Conservation (phyloP, 2,329 filamentous ascomycete genomes). For the Ophiocordyceps unilateralis region DNA sequence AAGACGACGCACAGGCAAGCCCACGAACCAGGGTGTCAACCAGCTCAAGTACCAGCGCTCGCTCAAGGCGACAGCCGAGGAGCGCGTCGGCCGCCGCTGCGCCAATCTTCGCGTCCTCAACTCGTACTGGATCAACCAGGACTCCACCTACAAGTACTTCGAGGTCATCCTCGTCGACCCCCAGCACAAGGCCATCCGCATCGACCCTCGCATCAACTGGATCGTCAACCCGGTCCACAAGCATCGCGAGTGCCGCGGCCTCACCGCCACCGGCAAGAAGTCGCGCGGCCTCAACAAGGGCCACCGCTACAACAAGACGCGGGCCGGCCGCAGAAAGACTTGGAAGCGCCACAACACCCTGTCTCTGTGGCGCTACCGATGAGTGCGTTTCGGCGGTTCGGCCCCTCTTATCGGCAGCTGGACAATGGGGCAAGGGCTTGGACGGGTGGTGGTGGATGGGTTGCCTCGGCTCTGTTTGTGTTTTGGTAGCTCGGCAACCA, state of each 20-base stretch:
- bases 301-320: conserved; percentile 98
- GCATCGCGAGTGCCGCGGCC: conserved; percentile 96
- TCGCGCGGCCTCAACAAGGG: conserved; percentile 99
- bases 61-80: conserved; percentile 92
- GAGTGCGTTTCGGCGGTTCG: conserved; percentile 19
- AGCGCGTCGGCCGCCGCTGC: conserved; percentile 98
- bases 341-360: conserved; percentile 99
- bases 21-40: conserved; percentile 99
- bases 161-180: conserved; percentile 99
- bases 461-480: too few species aligned
- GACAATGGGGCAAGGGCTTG: too few species aligned
- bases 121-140: conserved; percentile 99
- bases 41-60: conserved; percentile 99
- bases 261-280: conserved; percentile 98
- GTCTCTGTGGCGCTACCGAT: conserved; percentile 96
- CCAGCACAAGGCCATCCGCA: conserved; percentile 99
- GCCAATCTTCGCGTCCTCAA: conserved; percentile 98
- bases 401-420: too few species aligned
- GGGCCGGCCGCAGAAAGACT: conserved; percentile 94
- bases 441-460: background rate
- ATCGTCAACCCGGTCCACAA: conserved; percentile 99
- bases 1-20: conserved; percentile 61
- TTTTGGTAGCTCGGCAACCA: too few species aligned
- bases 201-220: conserved; percentile 99
- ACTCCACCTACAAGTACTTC: conserved; percentile 99